A percentile compares a stretch with the other conserved stretches of the same genome.
phyloP scores from a whole-genome alignment of 331 rosid genomes.

The Telfairia occidentalis region DNA sequence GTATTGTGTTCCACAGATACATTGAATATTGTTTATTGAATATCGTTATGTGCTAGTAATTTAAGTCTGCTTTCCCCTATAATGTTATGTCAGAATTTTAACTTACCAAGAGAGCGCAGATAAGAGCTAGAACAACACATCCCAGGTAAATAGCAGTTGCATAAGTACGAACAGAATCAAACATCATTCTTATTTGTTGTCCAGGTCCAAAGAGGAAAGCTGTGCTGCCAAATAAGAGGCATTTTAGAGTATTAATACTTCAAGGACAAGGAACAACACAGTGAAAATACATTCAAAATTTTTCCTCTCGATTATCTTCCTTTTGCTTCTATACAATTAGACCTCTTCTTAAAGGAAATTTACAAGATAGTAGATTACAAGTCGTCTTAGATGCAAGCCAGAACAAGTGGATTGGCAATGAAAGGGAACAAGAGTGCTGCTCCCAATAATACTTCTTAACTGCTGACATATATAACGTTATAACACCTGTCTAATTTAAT shows the following conservation, averaged over 20 bases:
- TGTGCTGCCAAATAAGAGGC: constrained; percentile 65
- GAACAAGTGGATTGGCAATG: background rate
- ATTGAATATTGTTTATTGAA: background rate
- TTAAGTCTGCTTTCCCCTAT: background rate
- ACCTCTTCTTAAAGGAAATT: background rate
- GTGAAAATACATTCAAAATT: background rate
- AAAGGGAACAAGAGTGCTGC: background rate
- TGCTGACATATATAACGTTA: background rate
- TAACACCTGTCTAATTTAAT: background rate
- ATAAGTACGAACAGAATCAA: constrained; percentile 60
- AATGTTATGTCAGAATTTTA: background rate
- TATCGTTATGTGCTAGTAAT: background rate
- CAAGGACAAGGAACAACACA: background rate
- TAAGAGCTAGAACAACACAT: constrained; percentile 69
- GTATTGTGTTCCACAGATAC: background rate
- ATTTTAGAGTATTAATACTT: constrained; percentile 18
- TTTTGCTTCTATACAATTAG: background rate
- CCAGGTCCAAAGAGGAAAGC: constrained; percentile 76
- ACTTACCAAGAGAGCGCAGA: constrained; percentile 82
- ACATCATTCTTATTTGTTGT: constrained; percentile 72
- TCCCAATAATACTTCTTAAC: background rate
- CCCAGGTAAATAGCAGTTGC: constrained; percentile 83
- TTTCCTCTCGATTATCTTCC: background rate
- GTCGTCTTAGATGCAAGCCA: background rate
- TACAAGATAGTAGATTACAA: background rate